Evolutionary conservation across 495 filamentous ascomycete genomes (phyloP).

Genomic region (Sabuloglossum arenarium): DNA sequence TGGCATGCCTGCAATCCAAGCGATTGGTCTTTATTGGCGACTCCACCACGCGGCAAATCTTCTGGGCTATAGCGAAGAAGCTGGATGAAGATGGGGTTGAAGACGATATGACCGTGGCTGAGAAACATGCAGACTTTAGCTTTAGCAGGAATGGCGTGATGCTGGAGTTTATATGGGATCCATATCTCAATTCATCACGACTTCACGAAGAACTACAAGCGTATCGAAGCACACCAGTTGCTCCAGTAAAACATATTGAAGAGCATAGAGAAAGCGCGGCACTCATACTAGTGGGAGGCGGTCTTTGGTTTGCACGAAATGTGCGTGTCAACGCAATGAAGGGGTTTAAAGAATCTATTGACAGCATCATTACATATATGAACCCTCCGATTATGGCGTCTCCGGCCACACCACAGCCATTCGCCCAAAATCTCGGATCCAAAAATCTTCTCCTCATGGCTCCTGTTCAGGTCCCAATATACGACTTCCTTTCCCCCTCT

Average conservation of each 20-base stretch:
- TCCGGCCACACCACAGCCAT: background rate
- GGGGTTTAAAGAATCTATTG: constrained; percentile 25
- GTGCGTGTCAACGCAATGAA: constrained; percentile 23
- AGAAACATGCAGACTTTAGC: constrained; percentile 24
- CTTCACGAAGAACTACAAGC: constrained; percentile 21
- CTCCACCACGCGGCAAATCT: constrained; percentile 34
- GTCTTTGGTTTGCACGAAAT: constrained; percentile 35
- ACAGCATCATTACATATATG: constrained; percentile 17
- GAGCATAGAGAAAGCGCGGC: constrained; percentile 5
- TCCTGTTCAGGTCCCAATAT: constrained; percentile 33
- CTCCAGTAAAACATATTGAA: constrained; percentile 1
- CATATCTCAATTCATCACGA: constrained; percentile 33
- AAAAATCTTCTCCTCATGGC: constrained; percentile 25
- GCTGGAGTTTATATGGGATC: constrained; percentile 39
- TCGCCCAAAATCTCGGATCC: constrained; percentile 7
- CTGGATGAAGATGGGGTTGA: constrained; percentile 20
- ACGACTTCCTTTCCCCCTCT: constrained; percentile 24
- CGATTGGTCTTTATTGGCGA: constrained; percentile 38
- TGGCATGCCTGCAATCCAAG: constrained; percentile 22
- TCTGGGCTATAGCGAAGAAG: constrained; percentile 31
- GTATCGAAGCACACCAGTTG: constrained; percentile 7
- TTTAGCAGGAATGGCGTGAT: constrained; percentile 20
- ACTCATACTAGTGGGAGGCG: constrained; percentile 17
- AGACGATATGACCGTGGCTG: constrained; percentile 12
- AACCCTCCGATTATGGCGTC: constrained; percentile 6